Base-by-base conservation (phyloP, 164 flowering plant species). In the Piper betle region DNA sequence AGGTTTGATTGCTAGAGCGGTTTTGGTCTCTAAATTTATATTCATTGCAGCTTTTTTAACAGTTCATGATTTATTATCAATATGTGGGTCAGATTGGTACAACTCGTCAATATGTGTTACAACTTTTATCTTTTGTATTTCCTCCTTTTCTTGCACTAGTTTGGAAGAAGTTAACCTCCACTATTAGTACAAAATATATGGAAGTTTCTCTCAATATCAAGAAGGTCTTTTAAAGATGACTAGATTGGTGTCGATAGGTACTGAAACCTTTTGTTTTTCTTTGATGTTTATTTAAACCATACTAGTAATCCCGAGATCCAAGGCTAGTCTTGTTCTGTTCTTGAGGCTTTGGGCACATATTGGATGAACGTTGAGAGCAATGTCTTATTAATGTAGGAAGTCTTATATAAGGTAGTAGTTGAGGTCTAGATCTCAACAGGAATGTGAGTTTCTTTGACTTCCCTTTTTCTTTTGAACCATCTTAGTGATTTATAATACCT, bases 1-100 rank as follows among this genome's bases (percentile, higher is more conserved):
- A 93, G 98, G 98, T 93, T 13, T 60, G 64, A 6, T 7, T 19
- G 7, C 54, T 55, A 4, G 2, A 19, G 12, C 25, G 9, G 37
- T 46, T 19, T 20, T 17, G n/a, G 16, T 39, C 57, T 18, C 37
- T 54, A 25, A 18, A 0, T 54, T 54, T 16, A 8, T 2, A 18
- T 10, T 25, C 3, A 46, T 46, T 2, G 57, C 8, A 54, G 7
- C 40, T 39, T 39, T 58, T 58, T 39, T 4, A 5, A 4, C 7
- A 25, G 40, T 57, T 39, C 16, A 0, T 56, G 6, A 53, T 53
- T 13, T 53, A 16, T 7, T 53, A 15, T 9, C 5, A 7, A n/a
- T 17, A 20, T 1, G 20, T 3, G 38, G 15, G 39, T 17, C 37
- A 17, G 55, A 16, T 25, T 53, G 20, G 20, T 25, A 25, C 33